Evolutionary conservation across 805 yeast species (phyloP), one percentile per base, ranked within the genome.

Genomic region (Kodamaea leandrae): DNA sequence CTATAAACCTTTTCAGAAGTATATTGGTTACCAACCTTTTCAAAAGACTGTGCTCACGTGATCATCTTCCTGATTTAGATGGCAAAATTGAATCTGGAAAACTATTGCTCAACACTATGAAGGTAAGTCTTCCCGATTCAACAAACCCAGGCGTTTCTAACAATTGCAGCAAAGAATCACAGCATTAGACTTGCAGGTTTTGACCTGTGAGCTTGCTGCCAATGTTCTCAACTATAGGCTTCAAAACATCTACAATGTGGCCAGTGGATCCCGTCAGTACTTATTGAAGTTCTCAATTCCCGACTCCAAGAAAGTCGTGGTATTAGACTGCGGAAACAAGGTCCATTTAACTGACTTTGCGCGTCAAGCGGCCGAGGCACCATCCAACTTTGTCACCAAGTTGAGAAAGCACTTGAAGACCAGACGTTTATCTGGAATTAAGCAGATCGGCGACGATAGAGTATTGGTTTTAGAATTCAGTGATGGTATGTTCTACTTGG

Each of bases 281-380:
- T 62, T 88, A 39, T 64, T 90, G 47, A 89, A 87, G 60, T 91
- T 90, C 57, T 80, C 86, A 28, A 66, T 82, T 30, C 95, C 96
- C 1, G 95, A 88, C 52, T 82, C 89, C 4, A 91, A 88, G 61
- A 74, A 80, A 44, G 78, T 74, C 32, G 61, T 90, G 18, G 80
- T 90, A 4, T 69, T 90, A 6, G 97, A 91, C 54, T 86, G 91
- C 40, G 99, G 99, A 0, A 80, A 84, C 59, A 79, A 88, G 48
- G 63, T 84, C 19, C 91, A 90, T 59, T 52, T 80, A 40, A 86
- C 97, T 0, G 85, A 82, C 15, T 91, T 78, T 54, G 86, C 86
- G 36, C 76, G 96, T 53, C 85, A 88, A 4, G 80, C 86, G 0
- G 83, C 90, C 7, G 86, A 81, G 15, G 72, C 82, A 9, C 98